Evolutionary conservation across 2,329 filamentous ascomycete species (phyloP), one percentile per base, ranked within the genome.

Genomic region (Clonostachys rhizophaga): DNA sequence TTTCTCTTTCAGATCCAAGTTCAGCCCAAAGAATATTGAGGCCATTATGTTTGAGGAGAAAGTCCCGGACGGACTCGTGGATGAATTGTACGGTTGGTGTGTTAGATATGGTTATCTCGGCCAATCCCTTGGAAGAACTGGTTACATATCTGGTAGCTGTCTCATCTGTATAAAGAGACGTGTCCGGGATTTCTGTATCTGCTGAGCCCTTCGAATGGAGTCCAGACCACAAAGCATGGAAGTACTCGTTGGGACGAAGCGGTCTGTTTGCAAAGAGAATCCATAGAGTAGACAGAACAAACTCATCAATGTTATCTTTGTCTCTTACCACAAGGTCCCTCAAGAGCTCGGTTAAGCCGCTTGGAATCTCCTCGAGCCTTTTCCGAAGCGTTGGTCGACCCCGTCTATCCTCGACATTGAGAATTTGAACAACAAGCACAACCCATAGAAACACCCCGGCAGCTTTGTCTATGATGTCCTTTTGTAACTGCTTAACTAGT

Each of bases 301-400:
- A 50, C 0, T 67, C 59, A 0, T 71, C 59, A 42, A 60, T 59
- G 6, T 78, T 65, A 0, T 63, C 36, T 0, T 47, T 17, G 45
- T 84, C 78, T n/a, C 76, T 35, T 74, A 65, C 4, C 50, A 66
- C 6, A 82, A 47, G 2, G 81, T 75, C 34, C 74, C 62, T 63
- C 51, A 84, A 82, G 0, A 83, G 55, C 0, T 72, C 60, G 44
- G 66, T 57, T 1, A 83, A 58, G 4, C 63, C 62, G 2, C 14
- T 43, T 0, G 71, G 71, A 2, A 73, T 63, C 13, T 66, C 56
- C 1, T 43, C 34, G 0, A 75, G 58, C 9, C 50, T 58, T 30
- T 55, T 49, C 6, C 42, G 54, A 1, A 70, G 44, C n/a, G 49
- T 39, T 37, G 52, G n/a, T 6, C 54, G 46, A 3, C 60, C 63